Base-by-base conservation (phyloP, 2,329 filamentous ascomycete genomes). In the Monosporascus sp. region DNA sequence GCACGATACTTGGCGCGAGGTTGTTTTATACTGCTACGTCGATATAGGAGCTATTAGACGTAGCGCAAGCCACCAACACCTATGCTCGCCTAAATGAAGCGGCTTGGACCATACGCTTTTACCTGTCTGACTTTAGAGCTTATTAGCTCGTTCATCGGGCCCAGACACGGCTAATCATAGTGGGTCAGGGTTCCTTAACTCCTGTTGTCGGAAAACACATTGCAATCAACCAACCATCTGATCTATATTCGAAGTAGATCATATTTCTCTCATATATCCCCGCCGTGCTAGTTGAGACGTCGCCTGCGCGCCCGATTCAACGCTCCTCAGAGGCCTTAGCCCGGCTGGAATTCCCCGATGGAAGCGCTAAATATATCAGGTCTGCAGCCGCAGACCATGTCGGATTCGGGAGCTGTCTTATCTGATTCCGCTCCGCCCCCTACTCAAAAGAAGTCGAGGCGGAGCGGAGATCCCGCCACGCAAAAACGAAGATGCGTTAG, bases 401-500 rank as follows among this genome's bases (percentile, higher is more conserved):
- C 50, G 52, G 50, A 35, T 49, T 54, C 59, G 31, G 54, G 48
- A 51, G 51, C 54, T 25, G 49, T 51, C 31, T 59, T 59, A 9
- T 31, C 58, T 35, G 55, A 58, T 46, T 37, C 58, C 37, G 39
- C 51, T 35, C 52, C 52, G 35, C 55, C 62, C 45, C 57, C 60
- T 17, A 60, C 64, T 46, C 77, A 73, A 68, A 82, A 81, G 69
- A 80, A 79, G 63, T 62, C 77, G 18, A 72, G 79, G 59, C 75
- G 78, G 55, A 72, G 73, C 38, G 70, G 70, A 53, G 77, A 82
- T 52, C 56, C 71, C 3, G 65, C 74, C 37, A 70, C 72, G 53
- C 77, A 81, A 61, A 92, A 92, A 69, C 79, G 89, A 58, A 80
- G 88, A 61, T 92, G 89, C 68, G 87, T 93, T 54, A 91, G 87